Evolutionary conservation across 2,329 filamentous ascomycete species (phyloP), one percentile per base, ranked within the genome.

Genomic region (Alternaria longipes): DNA sequence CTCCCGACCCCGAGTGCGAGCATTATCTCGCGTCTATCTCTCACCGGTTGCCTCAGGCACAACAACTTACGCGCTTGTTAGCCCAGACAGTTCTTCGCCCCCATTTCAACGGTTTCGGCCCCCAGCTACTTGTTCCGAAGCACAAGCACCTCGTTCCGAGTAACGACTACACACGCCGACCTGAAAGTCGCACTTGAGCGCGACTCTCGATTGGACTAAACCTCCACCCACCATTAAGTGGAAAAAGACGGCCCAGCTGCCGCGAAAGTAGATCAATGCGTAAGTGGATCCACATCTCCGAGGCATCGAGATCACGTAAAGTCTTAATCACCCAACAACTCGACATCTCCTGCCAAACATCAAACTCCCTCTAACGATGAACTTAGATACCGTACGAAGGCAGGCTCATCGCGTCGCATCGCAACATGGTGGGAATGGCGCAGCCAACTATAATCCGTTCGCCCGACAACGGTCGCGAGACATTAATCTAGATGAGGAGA

Each of bases 331-430:
- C 30, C 26, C n/a, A 36, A 44, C 44, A 22, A 50, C 40, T 47
- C 32, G 14, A 26, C 32, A 11, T 44, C 26, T 18, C 42, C 46
- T 18, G 44, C 36, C 50, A 59, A 52, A 61, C 56, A 61, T 38
- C 59, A 40, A 54, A 62, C 65, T 32, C 68, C 56, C 8, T 34
- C 32, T 18, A 32, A 60, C 59, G 28, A 64, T 70, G 59, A 49
- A 49, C 46, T 46, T 68, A 79, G 77, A 79, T 52, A 53, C 74
- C 18, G 73, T 79, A 68, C 72, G 76, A 59, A 74, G 70, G 41
- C 70, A 78, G 55, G 77, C 77, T 55, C 71, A 76, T 69, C 74
- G 75, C 56, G 67, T 72, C 45, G 77, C 77, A n/a, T 77, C 74
- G 51, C 65, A 62, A 18, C 62, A 63, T 6, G 64, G 63, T 28